These are phyloP conservation scores for Zygoascus biomembranicola DNA, from an alignment of 805 yeast genomes.

Conservation along the genomic window DNA sequence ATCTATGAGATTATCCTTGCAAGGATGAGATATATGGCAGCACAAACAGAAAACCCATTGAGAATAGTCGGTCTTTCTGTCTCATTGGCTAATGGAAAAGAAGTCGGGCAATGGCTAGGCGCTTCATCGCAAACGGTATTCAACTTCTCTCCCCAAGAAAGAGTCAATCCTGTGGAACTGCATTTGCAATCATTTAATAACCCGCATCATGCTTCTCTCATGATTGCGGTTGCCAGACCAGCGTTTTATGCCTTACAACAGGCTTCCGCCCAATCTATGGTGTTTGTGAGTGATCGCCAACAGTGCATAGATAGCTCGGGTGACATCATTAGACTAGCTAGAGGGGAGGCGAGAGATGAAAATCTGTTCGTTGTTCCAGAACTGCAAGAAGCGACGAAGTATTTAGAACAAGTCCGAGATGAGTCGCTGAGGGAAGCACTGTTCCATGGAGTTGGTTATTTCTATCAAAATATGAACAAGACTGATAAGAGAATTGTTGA, in stretches of 20 bases:
- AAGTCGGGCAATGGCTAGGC: slow-evolving; percentile 83
- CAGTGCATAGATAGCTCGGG: slow-evolving; percentile 46
- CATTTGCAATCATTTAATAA: slow-evolving; percentile 40
- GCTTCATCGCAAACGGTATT: slow-evolving; percentile 49
- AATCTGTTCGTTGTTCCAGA: slow-evolving; percentile 36
- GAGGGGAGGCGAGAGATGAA: slow-evolving; percentile 27
- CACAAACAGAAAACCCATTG: slow-evolving; percentile 47
- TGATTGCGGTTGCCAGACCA: slow-evolving; percentile 44
- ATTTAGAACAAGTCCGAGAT: slow-evolving; percentile 42
- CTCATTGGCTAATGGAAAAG: slow-evolving; percentile 66
- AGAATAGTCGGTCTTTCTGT: slow-evolving; percentile 65
- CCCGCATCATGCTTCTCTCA: slow-evolving; percentile 44
- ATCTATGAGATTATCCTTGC: slow-evolving; percentile 63
- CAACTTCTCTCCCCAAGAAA: slow-evolving; percentile 61
- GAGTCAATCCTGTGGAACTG: slow-evolving; percentile 49
- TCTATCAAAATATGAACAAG: slow-evolving; percentile 47
- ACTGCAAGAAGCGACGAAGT: slow-evolving; percentile 31
- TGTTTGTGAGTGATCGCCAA: slow-evolving; percentile 52
- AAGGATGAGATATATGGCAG: slow-evolving; percentile 60
- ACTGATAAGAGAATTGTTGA: slow-evolving; percentile 50
- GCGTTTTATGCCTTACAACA: slow-evolving; percentile 35
- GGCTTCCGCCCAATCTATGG: slow-evolving; percentile 29
- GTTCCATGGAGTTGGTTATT: slow-evolving; percentile 54
- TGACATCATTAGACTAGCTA: slow-evolving; percentile 35
- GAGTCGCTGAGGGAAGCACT: slow-evolving; percentile 36